Conservation (phyloP, 164 flowering plant species). For the Chimonanthus praecox region DNA sequence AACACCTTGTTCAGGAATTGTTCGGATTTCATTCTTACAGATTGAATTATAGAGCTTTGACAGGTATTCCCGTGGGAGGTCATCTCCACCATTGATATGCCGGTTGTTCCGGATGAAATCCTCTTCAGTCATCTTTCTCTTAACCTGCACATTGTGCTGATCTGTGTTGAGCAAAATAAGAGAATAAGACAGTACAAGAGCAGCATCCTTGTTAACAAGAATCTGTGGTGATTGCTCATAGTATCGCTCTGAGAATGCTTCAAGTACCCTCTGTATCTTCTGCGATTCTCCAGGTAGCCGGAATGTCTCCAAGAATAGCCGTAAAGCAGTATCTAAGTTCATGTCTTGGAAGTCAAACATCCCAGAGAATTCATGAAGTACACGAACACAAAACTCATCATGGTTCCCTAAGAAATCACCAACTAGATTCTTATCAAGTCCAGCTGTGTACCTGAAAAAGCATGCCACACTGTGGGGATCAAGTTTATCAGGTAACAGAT, state of each 20-base stretch:
- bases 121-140: slow-evolving; percentile 49
- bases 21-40: slow-evolving; percentile 37
- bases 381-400: slow-evolving; percentile 38
- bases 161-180: slow-evolving; percentile 46
- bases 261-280: slow-evolving; percentile 40
- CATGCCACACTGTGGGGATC: slow-evolving; percentile 40
- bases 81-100: slow-evolving; percentile 36
- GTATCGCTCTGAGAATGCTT: slow-evolving; percentile 46
- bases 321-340: slow-evolving; percentile 36
- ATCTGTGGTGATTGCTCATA: slow-evolving; percentile 40
- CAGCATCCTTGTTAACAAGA: slow-evolving; percentile 40
- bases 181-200: slow-evolving; percentile 36
- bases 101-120: slow-evolving; percentile 42
- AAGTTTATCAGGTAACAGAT: slow-evolving; percentile 38
- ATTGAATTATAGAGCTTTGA: slow-evolving; percentile 35
- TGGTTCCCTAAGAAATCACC: slow-evolving; percentile 40
- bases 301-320: slow-evolving; percentile 40
- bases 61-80: slow-evolving; percentile 39
- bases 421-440: slow-evolving; percentile 39
- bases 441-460: slow-evolving; percentile 39
- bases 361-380: slow-evolving; percentile 37
- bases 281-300: slow-evolving; percentile 44
- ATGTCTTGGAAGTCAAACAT: slow-evolving; percentile 41
- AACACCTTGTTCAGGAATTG: slow-evolving; percentile 29
- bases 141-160: slow-evolving; percentile 41